Evolutionary conservation across 2,329 filamentous ascomycete genomes (phyloP).

Genomic region (Colletotrichum phormii): DNA sequence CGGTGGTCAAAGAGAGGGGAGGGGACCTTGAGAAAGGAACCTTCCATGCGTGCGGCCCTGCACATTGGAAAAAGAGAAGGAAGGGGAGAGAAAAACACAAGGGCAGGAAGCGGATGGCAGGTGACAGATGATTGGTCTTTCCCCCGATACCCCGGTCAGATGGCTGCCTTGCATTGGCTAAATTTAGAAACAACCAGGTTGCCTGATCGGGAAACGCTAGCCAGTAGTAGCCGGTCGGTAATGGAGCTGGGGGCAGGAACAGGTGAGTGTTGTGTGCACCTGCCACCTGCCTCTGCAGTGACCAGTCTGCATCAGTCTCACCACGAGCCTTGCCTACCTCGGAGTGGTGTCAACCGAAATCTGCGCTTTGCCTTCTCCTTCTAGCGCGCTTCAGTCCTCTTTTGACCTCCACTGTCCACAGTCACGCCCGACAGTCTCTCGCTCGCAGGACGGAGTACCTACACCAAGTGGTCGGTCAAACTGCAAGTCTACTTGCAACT

Average conservation of each 20-base stretch:
- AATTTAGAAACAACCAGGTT: slow-evolving; percentile 14
- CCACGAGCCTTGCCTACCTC: slow-evolving; percentile 8
- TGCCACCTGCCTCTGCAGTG: slow-evolving; percentile 6
- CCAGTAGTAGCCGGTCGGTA: slow-evolving; percentile 8
- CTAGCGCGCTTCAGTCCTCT: slow-evolving; percentile 18
- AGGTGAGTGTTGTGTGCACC: slow-evolving; percentile 27
- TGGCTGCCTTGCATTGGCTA: slow-evolving; percentile 23
- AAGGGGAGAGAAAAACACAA: not conserved
- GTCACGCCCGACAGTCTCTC: too few relatives aligned
- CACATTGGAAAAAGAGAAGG: not conserved
- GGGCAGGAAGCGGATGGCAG: slow-evolving; percentile 22
- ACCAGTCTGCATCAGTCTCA: not conserved
- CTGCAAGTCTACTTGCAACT: not conserved
- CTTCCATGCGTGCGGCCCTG: too few relatives aligned
- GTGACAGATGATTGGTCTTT: slow-evolving; percentile 15
- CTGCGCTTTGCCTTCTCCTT: slow-evolving; percentile 20
- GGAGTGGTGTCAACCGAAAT: slow-evolving; percentile 17
- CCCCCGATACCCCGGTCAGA: not conserved
- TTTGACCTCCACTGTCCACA: not conserved
- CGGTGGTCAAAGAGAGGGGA: not conserved
- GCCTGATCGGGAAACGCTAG: slow-evolving; percentile 20
- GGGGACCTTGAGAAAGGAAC: too few relatives aligned
- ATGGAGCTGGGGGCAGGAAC: slow-evolving; percentile 25
- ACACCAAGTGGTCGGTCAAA: not conserved
- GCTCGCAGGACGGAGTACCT: too few relatives aligned